These are phyloP conservation scores for Acacia acuminata DNA, from an alignment of 306 rosid species.

Conservation along the genomic window DNA sequence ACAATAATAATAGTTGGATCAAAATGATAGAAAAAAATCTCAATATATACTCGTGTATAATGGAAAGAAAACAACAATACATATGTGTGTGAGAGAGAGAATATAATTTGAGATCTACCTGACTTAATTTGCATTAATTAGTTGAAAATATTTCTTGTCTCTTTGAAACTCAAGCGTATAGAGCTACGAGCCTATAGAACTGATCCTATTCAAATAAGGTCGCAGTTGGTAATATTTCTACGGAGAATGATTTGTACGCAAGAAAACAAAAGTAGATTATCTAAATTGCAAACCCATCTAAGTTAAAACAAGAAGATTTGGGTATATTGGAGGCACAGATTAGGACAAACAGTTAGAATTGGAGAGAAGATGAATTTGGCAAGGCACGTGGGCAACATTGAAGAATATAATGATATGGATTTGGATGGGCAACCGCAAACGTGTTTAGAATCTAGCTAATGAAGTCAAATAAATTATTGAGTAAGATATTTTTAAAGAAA, in stretches of 20 bases:
- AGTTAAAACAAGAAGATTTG: no score
- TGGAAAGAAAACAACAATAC: no score
- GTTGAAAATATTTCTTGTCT: no score
- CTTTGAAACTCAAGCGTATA: no score
- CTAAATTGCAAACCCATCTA: background rate
- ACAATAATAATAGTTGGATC: no score
- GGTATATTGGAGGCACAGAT: background rate
- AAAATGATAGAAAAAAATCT: no score
- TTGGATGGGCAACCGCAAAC: background rate
- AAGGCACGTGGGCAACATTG: background rate
- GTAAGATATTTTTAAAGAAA: background rate
- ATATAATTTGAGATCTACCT: background rate
- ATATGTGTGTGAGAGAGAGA: no score
- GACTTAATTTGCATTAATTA: background rate
- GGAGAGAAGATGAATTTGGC: background rate
- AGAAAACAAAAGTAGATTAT: background rate
- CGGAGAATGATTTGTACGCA: background rate
- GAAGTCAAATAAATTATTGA: background rate
- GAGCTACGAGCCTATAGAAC: no score
- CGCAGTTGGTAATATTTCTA: no score
- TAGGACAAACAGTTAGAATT: background rate
- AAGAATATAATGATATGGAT: background rate
- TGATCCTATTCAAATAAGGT: no score
- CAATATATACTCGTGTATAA: no score
- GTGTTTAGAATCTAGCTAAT: background rate